Evolutionary conservation across 2,329 filamentous ascomycete genomes (phyloP).

Genomic region (Aspergillus sp.): DNA sequence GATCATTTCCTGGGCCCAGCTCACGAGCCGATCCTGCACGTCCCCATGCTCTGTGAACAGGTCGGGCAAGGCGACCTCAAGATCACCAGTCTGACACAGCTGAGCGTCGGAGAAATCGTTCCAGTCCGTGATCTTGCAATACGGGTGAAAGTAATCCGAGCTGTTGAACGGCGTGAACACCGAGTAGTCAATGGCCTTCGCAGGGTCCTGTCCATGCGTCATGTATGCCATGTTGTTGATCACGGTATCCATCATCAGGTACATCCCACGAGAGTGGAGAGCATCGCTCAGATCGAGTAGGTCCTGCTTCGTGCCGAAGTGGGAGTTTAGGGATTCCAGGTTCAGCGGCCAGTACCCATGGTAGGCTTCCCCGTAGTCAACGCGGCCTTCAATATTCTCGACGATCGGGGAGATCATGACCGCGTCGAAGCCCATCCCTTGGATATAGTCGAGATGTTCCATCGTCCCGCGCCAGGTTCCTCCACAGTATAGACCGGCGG

Average conservation of each 20-base stretch:
- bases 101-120: slow-evolving; percentile 36
- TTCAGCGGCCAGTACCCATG: slow-evolving; percentile 53
- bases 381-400: slow-evolving; percentile 36
- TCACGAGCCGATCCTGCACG: slow-evolving; percentile 40
- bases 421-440: slow-evolving; percentile 50
- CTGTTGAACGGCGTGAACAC: slow-evolving; percentile 27
- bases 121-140: slow-evolving; percentile 33
- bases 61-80: slow-evolving; percentile 47
- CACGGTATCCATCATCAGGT: slow-evolving; percentile 54
- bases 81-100: slow-evolving; percentile 53
- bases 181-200: slow-evolving; percentile 24
- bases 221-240: slow-evolving; percentile 49
- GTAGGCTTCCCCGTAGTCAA: slow-evolving; percentile 47
- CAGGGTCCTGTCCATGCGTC: slow-evolving; percentile 26
- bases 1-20: slow-evolving; percentile 43
- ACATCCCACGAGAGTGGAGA: slow-evolving; percentile 49
- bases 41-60: slow-evolving; percentile 44
- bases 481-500: slow-evolving; percentile 46
- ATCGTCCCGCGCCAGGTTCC: slow-evolving; percentile 52
- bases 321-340: slow-evolving; percentile 48
- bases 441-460: slow-evolving; percentile 51
- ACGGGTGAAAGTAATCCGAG: slow-evolving; percentile 26
- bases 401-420: slow-evolving; percentile 46
- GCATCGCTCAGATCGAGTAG: slow-evolving; percentile 46
- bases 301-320: slow-evolving; percentile 50